Base-by-base conservation (phyloP, 2,329 filamentous ascomycete genomes). In the Fusarium verrucosum region DNA sequence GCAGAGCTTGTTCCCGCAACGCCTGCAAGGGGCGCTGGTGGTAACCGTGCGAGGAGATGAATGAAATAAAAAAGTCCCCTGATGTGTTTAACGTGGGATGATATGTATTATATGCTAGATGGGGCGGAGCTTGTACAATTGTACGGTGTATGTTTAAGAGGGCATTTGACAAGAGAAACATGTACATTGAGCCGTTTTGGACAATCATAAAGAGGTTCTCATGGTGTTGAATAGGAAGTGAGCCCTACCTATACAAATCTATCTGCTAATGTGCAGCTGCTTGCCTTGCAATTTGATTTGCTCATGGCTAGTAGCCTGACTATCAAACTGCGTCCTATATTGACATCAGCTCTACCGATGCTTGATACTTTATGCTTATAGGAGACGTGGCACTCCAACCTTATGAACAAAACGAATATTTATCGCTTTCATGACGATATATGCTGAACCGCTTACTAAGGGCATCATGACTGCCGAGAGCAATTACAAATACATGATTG, bases 1-100 rank as follows among this genome's bases (percentile, higher is more conserved):
- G 74, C 74, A 10, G 73, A 77, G 68, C 50, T 75, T 57, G 71
- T 75, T 47, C 58, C 69, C 14, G 72, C 63, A 40, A 70, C 66
- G 19, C 53, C 70, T 16, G 43, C 51, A 16, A 72, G 65, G 56
- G 47, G 51, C 20, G 28, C 57, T 16, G 58, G 63, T 10, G 67
- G 63, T 5, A 59, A 44, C 49, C 66, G 71, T 13, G 63, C 54
- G 22, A 68, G 66, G 66, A 72, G 68, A 59, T 75, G 45, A 63
- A 52, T 26, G 23, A 26, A 22, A 44, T 14, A 46, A 45, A 30
- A 50, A 37, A 22, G 14, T 49, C 40, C 40, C 40, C 28, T 33
- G 41, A 40, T 22, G 38, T 17, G 35, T 25, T 32, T 45, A 38
- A 51, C n/a, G 32, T 50, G 50, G 51, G 56, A 65, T 59, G 51